A percentile compares a stretch with the other conserved stretches of the same genome.
Evolutionary conservation across 192 early-diverging fungal species (phyloP).

Genomic region (Coemansia sp.): DNA sequence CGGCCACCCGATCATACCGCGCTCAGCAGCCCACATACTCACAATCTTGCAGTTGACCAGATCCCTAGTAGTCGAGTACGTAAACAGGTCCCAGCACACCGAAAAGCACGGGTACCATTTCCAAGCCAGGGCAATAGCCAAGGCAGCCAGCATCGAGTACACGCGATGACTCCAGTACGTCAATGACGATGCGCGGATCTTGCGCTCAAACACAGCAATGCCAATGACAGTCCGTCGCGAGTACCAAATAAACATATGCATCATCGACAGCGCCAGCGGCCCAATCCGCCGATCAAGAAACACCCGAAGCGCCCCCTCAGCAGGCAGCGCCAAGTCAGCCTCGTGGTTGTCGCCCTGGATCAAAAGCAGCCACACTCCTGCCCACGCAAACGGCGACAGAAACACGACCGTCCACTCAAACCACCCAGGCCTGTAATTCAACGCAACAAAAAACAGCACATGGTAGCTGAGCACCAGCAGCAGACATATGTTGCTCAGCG

Average conservation of each 20-base stretch:
- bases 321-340: conserved; percentile 4
- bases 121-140: conserved; percentile 39
- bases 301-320: conserved; percentile 15
- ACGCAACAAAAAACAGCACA: conserved; percentile 35
- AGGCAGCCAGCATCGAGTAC: conserved; percentile 45
- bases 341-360: conserved; percentile 33
- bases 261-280: conserved; percentile 28
- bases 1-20: conserved; percentile 17
- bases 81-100: conserved; percentile 23
- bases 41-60: conserved; percentile 3
- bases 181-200: conserved; percentile 25
- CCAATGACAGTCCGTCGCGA: conserved; percentile 51
- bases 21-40: conserved; percentile 29
- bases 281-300: conserved; percentile 39
- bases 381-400: conserved; percentile 56
- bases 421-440: conserved; percentile 39
- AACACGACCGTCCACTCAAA: conserved; percentile 41
- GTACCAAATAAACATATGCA: conserved; percentile 55
- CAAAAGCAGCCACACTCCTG: conserved; percentile 44
- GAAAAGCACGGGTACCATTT: conserved; percentile 40
- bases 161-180: conserved; percentile 45
- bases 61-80: not conserved
- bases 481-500: conserved; percentile 38
- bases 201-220: conserved; percentile 50
- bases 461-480: conserved; percentile 43